Evolutionary conservation across 2,329 filamentous ascomycete genomes (phyloP).

Genomic region (Paecilomyces sp.): DNA sequence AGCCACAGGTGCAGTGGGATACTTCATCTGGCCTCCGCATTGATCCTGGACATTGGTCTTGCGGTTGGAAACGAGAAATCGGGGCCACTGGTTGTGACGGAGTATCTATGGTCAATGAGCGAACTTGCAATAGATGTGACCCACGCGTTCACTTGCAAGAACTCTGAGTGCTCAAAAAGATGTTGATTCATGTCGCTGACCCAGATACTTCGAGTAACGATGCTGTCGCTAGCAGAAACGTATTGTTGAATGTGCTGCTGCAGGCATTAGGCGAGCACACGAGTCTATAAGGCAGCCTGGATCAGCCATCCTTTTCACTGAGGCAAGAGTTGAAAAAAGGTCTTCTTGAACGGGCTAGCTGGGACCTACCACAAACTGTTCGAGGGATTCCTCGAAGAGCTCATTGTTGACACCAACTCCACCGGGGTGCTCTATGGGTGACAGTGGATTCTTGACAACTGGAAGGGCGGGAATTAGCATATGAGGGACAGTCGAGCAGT

Average conservation of each 20-base stretch:
- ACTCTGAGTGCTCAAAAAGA: background rate
- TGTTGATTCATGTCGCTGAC: background rate
- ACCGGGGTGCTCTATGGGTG: slow-evolving; percentile 54
- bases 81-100: background rate
- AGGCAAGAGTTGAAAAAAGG: background rate
- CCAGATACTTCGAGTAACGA: background rate
- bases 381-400: slow-evolving; percentile 54
- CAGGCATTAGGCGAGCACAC: background rate
- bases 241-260: background rate
- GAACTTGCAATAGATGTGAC: background rate
- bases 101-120: background rate
- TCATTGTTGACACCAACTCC: slow-evolving; percentile 59
- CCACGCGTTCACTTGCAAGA: background rate
- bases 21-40: background rate
- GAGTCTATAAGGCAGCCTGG: background rate
- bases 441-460: slow-evolving; percentile 60
- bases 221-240: background rate
- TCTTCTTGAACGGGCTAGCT: background rate
- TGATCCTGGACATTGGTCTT: background rate
- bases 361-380: slow-evolving; percentile 43
- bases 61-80: background rate
- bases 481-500: background rate
- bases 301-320: background rate
- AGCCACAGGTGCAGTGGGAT: background rate
- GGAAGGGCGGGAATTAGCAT: slow-evolving; percentile 3